Evolutionary conservation across 352 stramenopile species (phyloP), one percentile per base, ranked within the genome.

Genomic region (Globisporangium barbulae): DNA sequence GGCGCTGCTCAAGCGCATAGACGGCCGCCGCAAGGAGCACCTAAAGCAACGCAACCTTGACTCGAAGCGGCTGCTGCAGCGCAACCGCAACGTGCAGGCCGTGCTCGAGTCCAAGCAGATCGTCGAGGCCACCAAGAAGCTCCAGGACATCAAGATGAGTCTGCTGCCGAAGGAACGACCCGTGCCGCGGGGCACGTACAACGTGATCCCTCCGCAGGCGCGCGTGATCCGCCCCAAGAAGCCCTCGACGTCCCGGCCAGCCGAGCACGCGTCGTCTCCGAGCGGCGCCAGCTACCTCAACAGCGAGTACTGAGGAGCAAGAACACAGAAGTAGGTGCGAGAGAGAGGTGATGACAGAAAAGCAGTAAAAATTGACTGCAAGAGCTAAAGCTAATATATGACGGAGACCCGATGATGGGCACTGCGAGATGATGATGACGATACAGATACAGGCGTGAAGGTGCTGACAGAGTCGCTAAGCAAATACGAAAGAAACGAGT

Each of bases 81-180:
- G 96, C 68, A 98, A 99, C 73, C 89, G 89, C 57, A 99, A 98
- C 70, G 96, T 98, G 15, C 85, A 97, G 68, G 80, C 85, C 39
- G 89, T 97, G 30, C 78, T 98, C 17, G 94, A 98, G 70, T 95
- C 85, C 22, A 98, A 98, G 77, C 93, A 98, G 69, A 74, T 81
- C 15, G 59, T 71, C 15, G 85, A 94, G 48, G 80, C 85, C 17
- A 92, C 85, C 28, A 90, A 89, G 71, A 81, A 75, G 58, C 77
- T 90, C 25, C 85, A 92, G 52, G 78, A 92, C 60, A 92, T 92
- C 69, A 90, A 90, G 62, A 90, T 89, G 72, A 81, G 81, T 56
- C 64, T 94, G 17, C 70, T 89, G 66, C 83, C 85, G 19, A 90
- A 85, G 50, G 83, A 94, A 5, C 67, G 81, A 2, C 22, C 78